Evolutionary conservation across 176 grass and related monocot genomes (phyloP).

Genomic region (Musa itinerans): DNA sequence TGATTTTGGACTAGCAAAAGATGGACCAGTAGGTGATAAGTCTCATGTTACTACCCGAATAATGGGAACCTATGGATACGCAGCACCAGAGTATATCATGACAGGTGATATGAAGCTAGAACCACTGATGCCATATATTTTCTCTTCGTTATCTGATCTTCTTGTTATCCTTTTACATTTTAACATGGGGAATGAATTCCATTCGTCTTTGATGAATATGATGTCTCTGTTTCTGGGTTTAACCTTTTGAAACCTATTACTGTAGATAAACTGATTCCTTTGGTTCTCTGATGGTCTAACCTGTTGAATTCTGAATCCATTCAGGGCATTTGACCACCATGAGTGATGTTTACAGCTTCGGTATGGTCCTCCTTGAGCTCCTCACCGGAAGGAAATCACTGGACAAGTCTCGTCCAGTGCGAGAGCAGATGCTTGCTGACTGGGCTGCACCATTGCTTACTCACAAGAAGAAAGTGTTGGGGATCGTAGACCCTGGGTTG

Average conservation of each 20-base stretch:
- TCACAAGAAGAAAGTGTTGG: conserved; percentile 31
- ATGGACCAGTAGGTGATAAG: conserved; percentile 51
- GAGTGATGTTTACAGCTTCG: neutral
- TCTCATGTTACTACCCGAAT: conserved; percentile 82
- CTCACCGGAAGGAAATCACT: conserved; percentile 33
- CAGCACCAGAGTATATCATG: conserved; percentile 14
- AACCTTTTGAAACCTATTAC: too few species aligned
- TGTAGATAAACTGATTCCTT: too few species aligned
- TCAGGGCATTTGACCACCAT: conserved; percentile 35
- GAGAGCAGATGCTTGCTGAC: conserved; percentile 35
- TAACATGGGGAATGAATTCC: too few species aligned
- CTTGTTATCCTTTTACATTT: too few species aligned
- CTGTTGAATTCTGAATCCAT: too few species aligned
- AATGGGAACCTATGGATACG: conserved; percentile 73
- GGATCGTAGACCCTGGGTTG: conserved; percentile 27
- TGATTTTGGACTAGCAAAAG: conserved; percentile 83
- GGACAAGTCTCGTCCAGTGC: conserved; percentile 28
- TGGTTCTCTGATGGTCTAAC: too few species aligned
- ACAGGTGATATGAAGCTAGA: conserved; percentile 25
- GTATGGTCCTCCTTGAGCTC: conserved; percentile 31
- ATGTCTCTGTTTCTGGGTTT: too few species aligned
- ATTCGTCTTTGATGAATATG: too few species aligned
- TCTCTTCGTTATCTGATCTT: too few species aligned
- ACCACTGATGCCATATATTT: conserved; percentile 48
- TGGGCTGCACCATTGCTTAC: conserved; percentile 25